Conservation (phyloP, 371 early-diverging fungal genomes). For the Mortierella sp. region DNA sequence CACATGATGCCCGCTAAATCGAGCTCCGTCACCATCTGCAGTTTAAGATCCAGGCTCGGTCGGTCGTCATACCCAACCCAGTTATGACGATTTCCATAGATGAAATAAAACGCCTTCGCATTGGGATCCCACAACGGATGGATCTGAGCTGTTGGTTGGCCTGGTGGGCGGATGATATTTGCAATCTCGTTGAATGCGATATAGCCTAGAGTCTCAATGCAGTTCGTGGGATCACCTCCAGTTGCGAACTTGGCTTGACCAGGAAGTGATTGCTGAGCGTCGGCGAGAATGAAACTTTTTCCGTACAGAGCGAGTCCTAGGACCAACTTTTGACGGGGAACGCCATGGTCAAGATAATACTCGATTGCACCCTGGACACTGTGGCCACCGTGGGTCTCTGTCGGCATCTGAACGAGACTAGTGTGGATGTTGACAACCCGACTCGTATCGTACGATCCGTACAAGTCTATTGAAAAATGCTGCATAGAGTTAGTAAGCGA, state of each 20-base stretch:
- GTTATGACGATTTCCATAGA: constrained; percentile 28
- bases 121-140: constrained; percentile 29
- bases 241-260: constrained; percentile 17
- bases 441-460: constrained; percentile 65
- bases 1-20: constrained; percentile 45
- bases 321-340: constrained; percentile 81
- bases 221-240: constrained; percentile 35
- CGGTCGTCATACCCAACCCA: constrained; percentile 46
- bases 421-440: constrained; percentile 39
- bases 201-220: constrained; percentile 31
- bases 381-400: constrained; percentile 33
- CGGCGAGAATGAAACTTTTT: constrained; percentile 30
- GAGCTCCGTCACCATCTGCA: constrained; percentile 33
- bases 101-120: constrained; percentile 32
- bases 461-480: constrained; percentile 60
- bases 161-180: constrained; percentile 9
- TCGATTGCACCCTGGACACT: constrained; percentile 72
- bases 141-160: background rate
- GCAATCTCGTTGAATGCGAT: constrained; percentile 46
- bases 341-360: constrained; percentile 71
- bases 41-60: constrained; percentile 35
- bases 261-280: constrained; percentile 5
- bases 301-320: constrained; percentile 84
- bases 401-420: constrained; percentile 29
- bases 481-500: no score